A percentile compares a stretch with the other conserved stretches of the same genome.
Conservation (phyloP, 306 rosid genomes). For the barrel medic (Medicago truncatula) region DNA sequence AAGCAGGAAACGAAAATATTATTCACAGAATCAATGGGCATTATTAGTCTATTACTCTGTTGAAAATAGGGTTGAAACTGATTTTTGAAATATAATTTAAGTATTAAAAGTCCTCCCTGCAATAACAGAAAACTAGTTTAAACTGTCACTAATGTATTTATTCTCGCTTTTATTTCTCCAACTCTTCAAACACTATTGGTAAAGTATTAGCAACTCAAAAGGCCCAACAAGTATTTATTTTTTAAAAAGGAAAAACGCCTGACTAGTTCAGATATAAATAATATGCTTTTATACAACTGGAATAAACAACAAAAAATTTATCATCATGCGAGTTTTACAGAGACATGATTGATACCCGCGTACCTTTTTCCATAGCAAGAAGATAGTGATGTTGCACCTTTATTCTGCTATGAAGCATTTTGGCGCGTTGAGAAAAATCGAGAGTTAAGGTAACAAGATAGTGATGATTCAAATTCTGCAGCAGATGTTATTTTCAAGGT, state of each 20-base stretch:
- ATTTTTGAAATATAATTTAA: constrained; percentile 1
- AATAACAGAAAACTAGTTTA: constrained; percentile 1
- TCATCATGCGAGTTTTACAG: constrained; percentile 23
- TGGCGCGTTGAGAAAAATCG: too few species aligned
- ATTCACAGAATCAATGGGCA: constrained; percentile 14
- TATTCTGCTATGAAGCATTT: constrained; percentile 92
- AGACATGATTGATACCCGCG: constrained; percentile 11
- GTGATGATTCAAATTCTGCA: too few species aligned
- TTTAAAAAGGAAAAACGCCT: not conserved
- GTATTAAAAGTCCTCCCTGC: not conserved
- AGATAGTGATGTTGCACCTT: constrained; percentile 89
- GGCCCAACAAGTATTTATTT: not conserved
- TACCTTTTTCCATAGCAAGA: constrained; percentile 93
- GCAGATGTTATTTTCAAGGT: too few species aligned
- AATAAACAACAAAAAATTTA: constrained; percentile 19
- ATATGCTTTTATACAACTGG: not conserved
- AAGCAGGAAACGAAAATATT: constrained; percentile 41
- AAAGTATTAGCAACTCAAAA: constrained; percentile 18
- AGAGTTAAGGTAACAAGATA: too few species aligned
- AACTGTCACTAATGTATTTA: constrained; percentile 7
- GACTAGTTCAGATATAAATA: constrained; percentile 11
- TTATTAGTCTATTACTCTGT: not conserved
- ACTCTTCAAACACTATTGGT: constrained; percentile 4
- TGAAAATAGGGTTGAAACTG: constrained; percentile 27
- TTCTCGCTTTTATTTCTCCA: constrained; percentile 17